phyloP scores from a whole-genome alignment of 768 basidiomycete genomes.

The Panaeolus papilionaceus region DNA sequence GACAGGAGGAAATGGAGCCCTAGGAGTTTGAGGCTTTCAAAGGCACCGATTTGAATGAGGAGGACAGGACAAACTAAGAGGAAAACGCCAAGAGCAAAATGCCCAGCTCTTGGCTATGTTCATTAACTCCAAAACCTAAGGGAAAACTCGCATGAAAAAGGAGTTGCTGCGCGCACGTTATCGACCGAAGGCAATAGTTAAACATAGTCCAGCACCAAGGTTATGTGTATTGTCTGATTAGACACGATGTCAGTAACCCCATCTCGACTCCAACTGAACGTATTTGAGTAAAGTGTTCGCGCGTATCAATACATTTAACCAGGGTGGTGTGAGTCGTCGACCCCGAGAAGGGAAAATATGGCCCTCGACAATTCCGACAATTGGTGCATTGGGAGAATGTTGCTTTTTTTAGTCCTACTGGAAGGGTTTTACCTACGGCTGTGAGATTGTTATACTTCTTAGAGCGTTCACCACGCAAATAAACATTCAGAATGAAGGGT shows the following conservation, averaged over 20 bases:
- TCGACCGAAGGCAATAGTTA: background rate
- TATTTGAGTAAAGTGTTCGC: background rate
- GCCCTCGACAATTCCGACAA: background rate
- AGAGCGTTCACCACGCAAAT: background rate
- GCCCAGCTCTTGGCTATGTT: background rate
- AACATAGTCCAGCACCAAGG: background rate
- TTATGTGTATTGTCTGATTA: background rate
- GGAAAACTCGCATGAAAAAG: constrained; percentile 9
- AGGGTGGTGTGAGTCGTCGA: background rate
- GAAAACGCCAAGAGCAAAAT: background rate
- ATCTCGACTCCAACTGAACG: background rate
- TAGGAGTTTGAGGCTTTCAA: background rate
- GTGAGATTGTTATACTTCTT: background rate
- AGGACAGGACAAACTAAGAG: background rate
- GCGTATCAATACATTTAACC: background rate
- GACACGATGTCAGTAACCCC: background rate
- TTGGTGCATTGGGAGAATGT: background rate
- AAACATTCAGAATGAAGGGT: too few species aligned
- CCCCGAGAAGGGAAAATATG: constrained; percentile 1
- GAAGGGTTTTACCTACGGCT: background rate
- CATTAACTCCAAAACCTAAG: constrained; percentile 3
- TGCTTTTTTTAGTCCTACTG: background rate
- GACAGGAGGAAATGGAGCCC: background rate
- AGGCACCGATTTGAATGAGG: background rate
- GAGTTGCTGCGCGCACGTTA: constrained; percentile 8